Evolutionary conservation across 805 yeast genomes (phyloP).

Genomic region (Nakazawaea ishiwadae): DNA sequence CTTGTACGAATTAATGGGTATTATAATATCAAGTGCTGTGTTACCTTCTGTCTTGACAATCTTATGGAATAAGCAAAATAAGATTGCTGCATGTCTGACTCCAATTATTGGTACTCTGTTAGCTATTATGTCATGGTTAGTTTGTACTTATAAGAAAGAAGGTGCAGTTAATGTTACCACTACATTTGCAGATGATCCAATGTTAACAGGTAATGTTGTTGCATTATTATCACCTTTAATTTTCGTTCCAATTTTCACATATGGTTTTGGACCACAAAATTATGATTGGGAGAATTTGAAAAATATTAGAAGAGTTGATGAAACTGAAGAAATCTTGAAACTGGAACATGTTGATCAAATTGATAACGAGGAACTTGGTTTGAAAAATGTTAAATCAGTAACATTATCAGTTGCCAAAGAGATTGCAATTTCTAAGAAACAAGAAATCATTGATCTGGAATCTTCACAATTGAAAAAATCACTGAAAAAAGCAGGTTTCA

Average conservation of each 20-base stretch:
- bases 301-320: slow-evolving; percentile 62
- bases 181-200: slow-evolving; percentile 82
- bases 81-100: slow-evolving; percentile 63
- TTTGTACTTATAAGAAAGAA: slow-evolving; percentile 38
- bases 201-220: slow-evolving; percentile 85
- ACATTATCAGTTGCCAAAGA: slow-evolving; percentile 11
- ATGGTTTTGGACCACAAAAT: slow-evolving; percentile 60
- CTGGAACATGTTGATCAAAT: slow-evolving; percentile 30
- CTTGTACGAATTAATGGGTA: slow-evolving; percentile 84
- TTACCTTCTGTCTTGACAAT: slow-evolving; percentile 67
- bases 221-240: slow-evolving; percentile 72
- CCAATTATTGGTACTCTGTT: slow-evolving; percentile 75
- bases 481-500: slow-evolving; percentile 53
- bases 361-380: slow-evolving; percentile 20
- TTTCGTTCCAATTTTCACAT: slow-evolving; percentile 61
- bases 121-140: slow-evolving; percentile 70
- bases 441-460: slow-evolving; percentile 40
- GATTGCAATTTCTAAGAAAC: slow-evolving; percentile 21
- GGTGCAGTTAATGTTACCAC: slow-evolving; percentile 40
- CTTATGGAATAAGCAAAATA: slow-evolving; percentile 61
- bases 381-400: slow-evolving; percentile 14
- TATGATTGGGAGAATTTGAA: slow-evolving; percentile 70
- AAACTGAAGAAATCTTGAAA: slow-evolving; percentile 55
- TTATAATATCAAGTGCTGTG: slow-evolving; percentile 83
- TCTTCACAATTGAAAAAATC: slow-evolving; percentile 46